Conservation (phyloP, 1,284 basidiomycete species). For the Microbotryum intermedium region DNA sequence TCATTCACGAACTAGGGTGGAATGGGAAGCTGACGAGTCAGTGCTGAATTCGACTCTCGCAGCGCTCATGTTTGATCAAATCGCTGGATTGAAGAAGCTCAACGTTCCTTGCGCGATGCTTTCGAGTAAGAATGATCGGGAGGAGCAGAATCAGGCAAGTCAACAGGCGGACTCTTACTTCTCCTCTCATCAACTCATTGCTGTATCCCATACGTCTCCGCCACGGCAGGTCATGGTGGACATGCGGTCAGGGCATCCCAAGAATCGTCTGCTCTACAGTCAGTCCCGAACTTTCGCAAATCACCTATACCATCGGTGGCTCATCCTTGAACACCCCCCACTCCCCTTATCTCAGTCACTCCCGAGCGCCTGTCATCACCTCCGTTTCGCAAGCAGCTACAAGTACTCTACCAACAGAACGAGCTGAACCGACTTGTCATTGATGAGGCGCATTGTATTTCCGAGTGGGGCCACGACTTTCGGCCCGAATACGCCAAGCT, state of each 20-base stretch:
- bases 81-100: slow-evolving; percentile 52
- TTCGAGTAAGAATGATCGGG: slow-evolving; percentile 54
- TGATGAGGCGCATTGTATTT: slow-evolving; percentile 52
- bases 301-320: too few species aligned
- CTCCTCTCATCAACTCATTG: background rate
- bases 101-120: slow-evolving; percentile 55
- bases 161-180: background rate
- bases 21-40: background rate
- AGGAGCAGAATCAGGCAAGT: slow-evolving; percentile 51
- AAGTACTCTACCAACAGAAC: slow-evolving; percentile 48
- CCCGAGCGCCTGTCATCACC: slow-evolving; percentile 60
- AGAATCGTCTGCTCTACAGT: slow-evolving; percentile 64
- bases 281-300: too few species aligned
- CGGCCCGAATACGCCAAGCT: slow-evolving; percentile 56
- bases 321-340: background rate
- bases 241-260: slow-evolving; percentile 53
- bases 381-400: slow-evolving; percentile 51
- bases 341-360: slow-evolving; percentile 46
- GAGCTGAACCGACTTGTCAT: slow-evolving; percentile 63
- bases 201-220: too few species aligned
- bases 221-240: slow-evolving; percentile 53
- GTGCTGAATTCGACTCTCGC: background rate
- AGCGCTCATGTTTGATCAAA: slow-evolving; percentile 81
- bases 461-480: slow-evolving; percentile 17
- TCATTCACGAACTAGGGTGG: background rate